Evolutionary conservation across 257 asterid genomes (phyloP).

Genomic region (Nicotiana attenuata): DNA sequence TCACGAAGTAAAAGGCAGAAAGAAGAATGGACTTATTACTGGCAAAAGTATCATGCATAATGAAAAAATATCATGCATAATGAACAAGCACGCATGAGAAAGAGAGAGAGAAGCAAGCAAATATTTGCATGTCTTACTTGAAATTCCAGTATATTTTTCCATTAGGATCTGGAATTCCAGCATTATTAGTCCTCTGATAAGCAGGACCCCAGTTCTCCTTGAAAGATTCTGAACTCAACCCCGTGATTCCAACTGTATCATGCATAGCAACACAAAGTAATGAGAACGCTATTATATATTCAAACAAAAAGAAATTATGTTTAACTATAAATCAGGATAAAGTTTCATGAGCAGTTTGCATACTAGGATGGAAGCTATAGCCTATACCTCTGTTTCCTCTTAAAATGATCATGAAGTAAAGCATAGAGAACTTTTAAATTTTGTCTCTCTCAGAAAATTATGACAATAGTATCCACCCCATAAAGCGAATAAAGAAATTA

Average conservation of each 20-base stretch:
- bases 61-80: not conserved
- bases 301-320: not conserved
- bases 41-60: not conserved
- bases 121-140: conserved; percentile 56
- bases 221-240: conserved; percentile 78
- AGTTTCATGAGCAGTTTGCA: not conserved
- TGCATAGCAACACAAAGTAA: conserved; percentile 9
- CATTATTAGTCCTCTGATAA: conserved; percentile 89
- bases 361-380: not conserved
- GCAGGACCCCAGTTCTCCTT: conserved; percentile 75
- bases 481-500: not conserved
- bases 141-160: conserved; percentile 85
- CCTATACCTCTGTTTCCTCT: not conserved
- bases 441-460: not conserved
- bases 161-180: conserved; percentile 93
- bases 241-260: conserved; percentile 85
- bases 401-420: not conserved
- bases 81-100: not conserved
- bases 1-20: conserved; percentile 1
- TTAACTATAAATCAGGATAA: not conserved
- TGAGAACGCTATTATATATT: not conserved
- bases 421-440: not conserved
- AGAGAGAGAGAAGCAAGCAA: not conserved
- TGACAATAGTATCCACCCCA: not conserved
- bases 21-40: not conserved